A percentile compares a stretch with the other conserved stretches of the same genome.
phyloP scores from a whole-genome alignment of 140 eudicot genomes.

The Stevia rebaudiana region DNA sequence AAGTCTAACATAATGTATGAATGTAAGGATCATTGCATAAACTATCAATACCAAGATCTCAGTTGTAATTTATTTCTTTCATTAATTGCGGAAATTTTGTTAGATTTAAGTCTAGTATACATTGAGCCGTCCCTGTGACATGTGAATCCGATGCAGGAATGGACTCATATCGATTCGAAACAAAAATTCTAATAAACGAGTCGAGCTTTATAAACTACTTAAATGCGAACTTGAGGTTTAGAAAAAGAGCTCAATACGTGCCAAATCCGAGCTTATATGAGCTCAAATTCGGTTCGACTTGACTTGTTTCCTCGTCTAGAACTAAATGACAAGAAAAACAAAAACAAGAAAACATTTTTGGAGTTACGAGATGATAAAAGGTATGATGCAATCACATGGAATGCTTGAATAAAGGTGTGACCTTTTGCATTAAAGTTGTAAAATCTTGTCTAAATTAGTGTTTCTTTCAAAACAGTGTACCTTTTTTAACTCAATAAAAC shows the following conservation, averaged over 20 bases:
- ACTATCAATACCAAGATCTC: neutral
- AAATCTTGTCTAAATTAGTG: neutral
- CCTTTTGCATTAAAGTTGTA: neutral
- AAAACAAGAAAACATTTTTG: no score
- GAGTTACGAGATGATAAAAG: neutral
- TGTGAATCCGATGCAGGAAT: neutral
- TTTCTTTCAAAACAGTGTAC: neutral
- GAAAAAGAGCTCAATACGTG: no score
- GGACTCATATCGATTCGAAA: neutral
- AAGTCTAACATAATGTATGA: neutral
- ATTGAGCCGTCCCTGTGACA: neutral
- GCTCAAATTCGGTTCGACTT: no score
- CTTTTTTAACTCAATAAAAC: neutral
- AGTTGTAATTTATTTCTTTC: neutral
- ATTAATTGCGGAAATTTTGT: neutral
- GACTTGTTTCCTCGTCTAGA: no score
- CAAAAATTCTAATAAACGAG: neutral
- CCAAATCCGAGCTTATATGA: no score
- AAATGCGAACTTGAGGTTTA: no score
- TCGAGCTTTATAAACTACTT: no score
- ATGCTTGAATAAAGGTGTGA: neutral
- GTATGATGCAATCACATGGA: neutral
- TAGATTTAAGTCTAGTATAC: neutral
- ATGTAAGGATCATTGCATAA: neutral
- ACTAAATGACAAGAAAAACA: no score